Conservation (phyloP, 108 stramenopile genomes). For the Epithemia pelagica region DNA sequence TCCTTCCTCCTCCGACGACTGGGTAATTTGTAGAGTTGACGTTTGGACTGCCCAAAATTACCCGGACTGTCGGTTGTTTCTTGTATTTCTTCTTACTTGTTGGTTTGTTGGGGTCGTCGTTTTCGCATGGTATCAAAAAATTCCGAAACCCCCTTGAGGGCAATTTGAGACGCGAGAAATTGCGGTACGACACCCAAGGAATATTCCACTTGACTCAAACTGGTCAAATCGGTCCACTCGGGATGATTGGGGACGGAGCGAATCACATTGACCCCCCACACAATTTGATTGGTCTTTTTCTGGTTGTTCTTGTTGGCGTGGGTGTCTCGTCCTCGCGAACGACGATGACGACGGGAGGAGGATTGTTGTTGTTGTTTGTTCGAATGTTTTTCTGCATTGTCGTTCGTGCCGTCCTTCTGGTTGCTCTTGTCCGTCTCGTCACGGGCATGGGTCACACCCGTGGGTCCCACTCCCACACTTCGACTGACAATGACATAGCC, state of each 20-base stretch:
- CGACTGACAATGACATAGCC: constrained; percentile 44
- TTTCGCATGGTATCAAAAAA: constrained; percentile 44
- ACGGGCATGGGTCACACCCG: constrained; percentile 17
- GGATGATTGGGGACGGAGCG: constrained; percentile 36
- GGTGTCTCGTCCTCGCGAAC: neutral
- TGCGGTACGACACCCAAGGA: constrained; percentile 31
- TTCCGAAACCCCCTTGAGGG: constrained; percentile 40
- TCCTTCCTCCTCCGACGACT: too few species aligned
- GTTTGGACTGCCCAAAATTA: too few species aligned
- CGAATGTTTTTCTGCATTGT: neutral
- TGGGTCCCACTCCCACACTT: constrained; percentile 22
- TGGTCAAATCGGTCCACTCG: constrained; percentile 34
- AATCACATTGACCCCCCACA: constrained; percentile 47
- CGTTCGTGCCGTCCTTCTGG: too few species aligned
- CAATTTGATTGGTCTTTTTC: constrained; percentile 36
- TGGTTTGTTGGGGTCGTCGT: too few species aligned
- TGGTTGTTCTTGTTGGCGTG: neutral
- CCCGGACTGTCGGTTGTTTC: too few species aligned
- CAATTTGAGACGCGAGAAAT: constrained; percentile 35
- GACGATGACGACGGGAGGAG: neutral
- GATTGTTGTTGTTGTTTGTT: neutral
- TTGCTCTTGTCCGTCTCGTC: constrained; percentile 1
- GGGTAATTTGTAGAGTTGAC: too few species aligned
- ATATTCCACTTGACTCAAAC: constrained; percentile 37
- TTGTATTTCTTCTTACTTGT: too few species aligned